Conservation (phyloP, 2,329 filamentous ascomycete genomes). For the Pyricularia grisea region DNA sequence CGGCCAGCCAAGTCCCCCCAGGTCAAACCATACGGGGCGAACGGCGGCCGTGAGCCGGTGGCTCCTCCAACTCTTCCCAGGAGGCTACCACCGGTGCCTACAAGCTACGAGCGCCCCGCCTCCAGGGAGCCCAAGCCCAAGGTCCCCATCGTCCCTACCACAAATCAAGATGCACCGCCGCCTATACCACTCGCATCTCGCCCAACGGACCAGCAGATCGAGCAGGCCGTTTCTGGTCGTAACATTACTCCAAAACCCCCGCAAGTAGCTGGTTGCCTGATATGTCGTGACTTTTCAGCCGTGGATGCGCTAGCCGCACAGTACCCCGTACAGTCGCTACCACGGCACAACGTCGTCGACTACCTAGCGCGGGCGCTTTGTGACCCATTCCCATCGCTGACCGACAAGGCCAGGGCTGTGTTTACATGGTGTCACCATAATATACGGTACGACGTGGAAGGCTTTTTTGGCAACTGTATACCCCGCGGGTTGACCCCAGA, state of each 20-base stretch:
- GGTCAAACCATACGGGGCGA: slow-evolving; percentile 4
- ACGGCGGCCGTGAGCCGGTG: slow-evolving; percentile 23
- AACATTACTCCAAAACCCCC: background rate
- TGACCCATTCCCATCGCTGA: slow-evolving; percentile 66
- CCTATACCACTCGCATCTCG: slow-evolving; percentile 42
- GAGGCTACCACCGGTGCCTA: slow-evolving; percentile 28
- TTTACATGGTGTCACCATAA: slow-evolving; percentile 97
- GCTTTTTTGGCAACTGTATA: slow-evolving; percentile 67
- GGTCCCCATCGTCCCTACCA: slow-evolving; percentile 4
- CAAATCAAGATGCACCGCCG: slow-evolving; percentile 31
- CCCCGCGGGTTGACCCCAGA: slow-evolving; percentile 54
- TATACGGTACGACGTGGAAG: slow-evolving; percentile 70
- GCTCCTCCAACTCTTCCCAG: slow-evolving; percentile 37
- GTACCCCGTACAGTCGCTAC: slow-evolving; percentile 65
- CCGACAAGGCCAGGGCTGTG: slow-evolving; percentile 86
- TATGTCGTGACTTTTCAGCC: slow-evolving; percentile 79
- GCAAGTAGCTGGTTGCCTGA: slow-evolving; percentile 48
- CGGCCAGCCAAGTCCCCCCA: slow-evolving; percentile 28
- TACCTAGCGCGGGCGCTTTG: slow-evolving; percentile 75
- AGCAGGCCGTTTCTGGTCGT: slow-evolving; percentile 27
- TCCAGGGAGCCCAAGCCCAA: slow-evolving; percentile 10
- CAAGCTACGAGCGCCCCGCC: slow-evolving; percentile 19
- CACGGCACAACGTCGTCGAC: slow-evolving; percentile 52
- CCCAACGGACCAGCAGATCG: slow-evolving; percentile 41
- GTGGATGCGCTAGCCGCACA: slow-evolving; percentile 71